Evolutionary conservation across 257 asterid species (phyloP).

Genomic region (Phtheirospermum japonicum): DNA sequence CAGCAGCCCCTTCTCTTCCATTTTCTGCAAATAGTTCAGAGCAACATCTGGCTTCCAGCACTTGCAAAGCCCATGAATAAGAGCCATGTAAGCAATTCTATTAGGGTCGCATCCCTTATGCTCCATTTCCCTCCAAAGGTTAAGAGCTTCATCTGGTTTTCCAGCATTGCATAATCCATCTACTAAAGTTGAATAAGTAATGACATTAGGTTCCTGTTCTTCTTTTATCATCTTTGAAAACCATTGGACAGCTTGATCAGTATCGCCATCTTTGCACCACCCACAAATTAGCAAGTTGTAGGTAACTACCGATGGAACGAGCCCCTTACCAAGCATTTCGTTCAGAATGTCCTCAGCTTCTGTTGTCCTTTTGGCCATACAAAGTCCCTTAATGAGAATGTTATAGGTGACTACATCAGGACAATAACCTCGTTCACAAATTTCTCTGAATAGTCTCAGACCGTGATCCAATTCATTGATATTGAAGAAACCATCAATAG

Average conservation of each 20-base stretch:
- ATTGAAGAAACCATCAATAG: constrained; percentile 62
- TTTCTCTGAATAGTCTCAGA: constrained; percentile 59
- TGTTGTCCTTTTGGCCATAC: constrained; percentile 46
- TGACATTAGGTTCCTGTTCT: constrained; percentile 58
- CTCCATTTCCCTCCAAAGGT: constrained; percentile 65
- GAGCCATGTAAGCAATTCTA: constrained; percentile 81
- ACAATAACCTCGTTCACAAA: constrained; percentile 55
- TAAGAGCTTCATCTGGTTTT: constrained; percentile 62
- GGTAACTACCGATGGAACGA: constrained; percentile 79
- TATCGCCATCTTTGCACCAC: constrained; percentile 68
- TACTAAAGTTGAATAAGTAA: constrained; percentile 78
- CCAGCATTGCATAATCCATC: constrained; percentile 75
- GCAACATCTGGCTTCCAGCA: constrained; percentile 61
- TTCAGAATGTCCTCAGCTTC: constrained; percentile 61
- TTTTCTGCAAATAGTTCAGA: constrained; percentile 52
- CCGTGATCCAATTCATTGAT: constrained; percentile 52
- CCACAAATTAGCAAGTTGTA: constrained; percentile 83
- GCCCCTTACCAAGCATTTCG: constrained; percentile 69
- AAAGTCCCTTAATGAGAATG: constrained; percentile 72
- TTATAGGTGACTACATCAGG: constrained; percentile 85
- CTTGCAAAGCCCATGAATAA: constrained; percentile 86
- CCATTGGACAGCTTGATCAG: constrained; percentile 47
- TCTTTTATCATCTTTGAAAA: constrained; percentile 56
- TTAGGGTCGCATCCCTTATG: constrained; percentile 52
- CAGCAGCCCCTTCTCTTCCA: constrained; percentile 65